Evolutionary conservation across 78 protist genomes (phyloP).

Genomic region (Creolimax fragrantissima): DNA sequence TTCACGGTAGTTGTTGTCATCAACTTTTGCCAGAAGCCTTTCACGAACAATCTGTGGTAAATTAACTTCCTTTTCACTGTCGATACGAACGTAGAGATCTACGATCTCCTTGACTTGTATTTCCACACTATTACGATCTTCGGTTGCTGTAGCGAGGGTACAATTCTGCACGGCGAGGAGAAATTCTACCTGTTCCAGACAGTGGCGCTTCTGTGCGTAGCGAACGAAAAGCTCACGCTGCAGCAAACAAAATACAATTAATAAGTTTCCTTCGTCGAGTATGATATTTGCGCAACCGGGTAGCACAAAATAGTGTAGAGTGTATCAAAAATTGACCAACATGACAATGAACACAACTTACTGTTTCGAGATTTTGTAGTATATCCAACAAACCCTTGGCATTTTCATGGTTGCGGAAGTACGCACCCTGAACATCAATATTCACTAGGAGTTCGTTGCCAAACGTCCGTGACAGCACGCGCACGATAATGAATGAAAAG

Average conservation of each 20-base stretch:
- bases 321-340: too few species aligned
- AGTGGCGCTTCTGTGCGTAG: not conserved
- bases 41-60: not conserved
- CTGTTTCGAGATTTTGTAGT: not conserved
- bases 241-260: not conserved
- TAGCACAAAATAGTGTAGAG: too few species aligned
- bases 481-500: not conserved
- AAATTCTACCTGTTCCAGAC: not conserved
- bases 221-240: not conserved
- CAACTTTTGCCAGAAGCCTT: not conserved
- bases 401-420: not conserved
- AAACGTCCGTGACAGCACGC: not conserved
- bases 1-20: not conserved
- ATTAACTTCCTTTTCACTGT: not conserved
- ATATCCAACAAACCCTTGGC: not conserved
- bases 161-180: not conserved
- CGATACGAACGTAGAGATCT: not conserved
- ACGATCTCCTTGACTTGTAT: not conserved
- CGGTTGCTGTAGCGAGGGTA: not conserved
- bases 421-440: not conserved
- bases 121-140: not conserved
- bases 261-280: too few species aligned
- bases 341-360: not conserved
- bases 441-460: not conserved
- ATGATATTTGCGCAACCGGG: too few species aligned